These are phyloP conservation scores for Tolypocladium cylindrosporum DNA, from an alignment of 2,329 filamentous ascomycete species.

Conservation along the genomic window DNA sequence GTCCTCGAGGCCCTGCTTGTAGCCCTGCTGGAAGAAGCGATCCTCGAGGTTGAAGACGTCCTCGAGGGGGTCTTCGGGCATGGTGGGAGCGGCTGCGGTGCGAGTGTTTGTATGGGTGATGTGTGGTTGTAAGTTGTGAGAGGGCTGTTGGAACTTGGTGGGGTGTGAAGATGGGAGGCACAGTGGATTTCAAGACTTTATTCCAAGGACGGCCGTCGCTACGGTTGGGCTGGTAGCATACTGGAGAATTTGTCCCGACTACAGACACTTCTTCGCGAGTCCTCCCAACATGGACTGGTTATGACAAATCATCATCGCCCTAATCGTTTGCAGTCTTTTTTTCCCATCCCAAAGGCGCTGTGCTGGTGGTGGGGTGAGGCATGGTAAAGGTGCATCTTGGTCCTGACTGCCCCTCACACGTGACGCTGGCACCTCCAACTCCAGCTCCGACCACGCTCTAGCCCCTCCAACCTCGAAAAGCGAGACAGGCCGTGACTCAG, in stretches of 20 bases:
- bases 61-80: constrained; percentile 39
- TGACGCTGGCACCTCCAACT: background rate
- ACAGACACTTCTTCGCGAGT: too few relatives aligned
- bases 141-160: background rate
- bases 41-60: constrained; percentile 52
- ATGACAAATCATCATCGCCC: too few relatives aligned
- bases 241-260: background rate
- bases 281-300: too few relatives aligned
- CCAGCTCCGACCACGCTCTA: background rate
- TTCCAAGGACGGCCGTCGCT: too few relatives aligned
- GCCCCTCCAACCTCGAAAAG: background rate
- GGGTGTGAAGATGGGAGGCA: background rate
- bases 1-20: constrained; percentile 63
- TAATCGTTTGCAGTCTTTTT: too few relatives aligned
- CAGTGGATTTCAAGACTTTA: background rate
- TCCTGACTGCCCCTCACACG: constrained; percentile 2
- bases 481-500: constrained; percentile 1
- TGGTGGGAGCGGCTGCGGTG: background rate
- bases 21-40: constrained; percentile 74
- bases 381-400: background rate
- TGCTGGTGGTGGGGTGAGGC: background rate
- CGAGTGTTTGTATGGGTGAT: background rate
- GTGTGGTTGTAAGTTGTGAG: background rate
- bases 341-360: background rate
- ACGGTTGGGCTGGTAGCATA: too few relatives aligned